Evolutionary conservation across 805 yeast genomes (phyloP), one percentile per base, ranked within the genome.

Genomic region (Saccharomycopsis guyanensis): DNA sequence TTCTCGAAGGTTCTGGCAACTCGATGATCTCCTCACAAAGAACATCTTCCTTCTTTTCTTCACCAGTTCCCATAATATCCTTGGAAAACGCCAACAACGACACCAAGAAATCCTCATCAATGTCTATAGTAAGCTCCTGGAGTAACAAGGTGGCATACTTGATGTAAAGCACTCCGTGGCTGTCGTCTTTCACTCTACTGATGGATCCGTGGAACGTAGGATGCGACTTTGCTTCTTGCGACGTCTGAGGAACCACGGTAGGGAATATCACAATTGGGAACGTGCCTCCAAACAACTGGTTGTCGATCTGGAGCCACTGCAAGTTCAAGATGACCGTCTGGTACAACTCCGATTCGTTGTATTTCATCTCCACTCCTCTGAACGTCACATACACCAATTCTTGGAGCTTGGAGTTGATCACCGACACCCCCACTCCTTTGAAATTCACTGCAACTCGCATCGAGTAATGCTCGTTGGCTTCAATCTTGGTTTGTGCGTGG

Each of bases 221-320:
- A 61, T 91, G 97, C 42, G 73, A 80, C 46, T 80, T 82, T 76
- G 88, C 76, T 56, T 91, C 97, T 53, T 76, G 76, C 3, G 82
- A 77, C 0, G 86, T 80, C 57, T 86, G 85, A 1, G 96, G 95
- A 40, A 93, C 76, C 7, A 86, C 88, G 2, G 88, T 82, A 3
- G 99, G 99, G 59, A 86, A 94, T 7, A 93, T 53, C 10, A 93
- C 69, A 46, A 89, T 91, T 2, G 97, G 97, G 65, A 75, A 93
- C 1, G 82, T 75, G 10, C 95, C 85, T 3, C 96, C 95, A 57
- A 80, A 86, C 40, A 91, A 65, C 59, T 88, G 96, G 57, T 93
- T 91, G 61, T 93, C 98, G 40, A 91, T 71, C 62, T 93, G 99
- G 27, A 93, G 68, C 98, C 98, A 94, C 59, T 91, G 89, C 56